A percentile compares a stretch with the other conserved stretches of the same genome.
phyloP scores from a whole-genome alignment of 768 basidiomycete species.

The Amylocystis lapponica region DNA sequence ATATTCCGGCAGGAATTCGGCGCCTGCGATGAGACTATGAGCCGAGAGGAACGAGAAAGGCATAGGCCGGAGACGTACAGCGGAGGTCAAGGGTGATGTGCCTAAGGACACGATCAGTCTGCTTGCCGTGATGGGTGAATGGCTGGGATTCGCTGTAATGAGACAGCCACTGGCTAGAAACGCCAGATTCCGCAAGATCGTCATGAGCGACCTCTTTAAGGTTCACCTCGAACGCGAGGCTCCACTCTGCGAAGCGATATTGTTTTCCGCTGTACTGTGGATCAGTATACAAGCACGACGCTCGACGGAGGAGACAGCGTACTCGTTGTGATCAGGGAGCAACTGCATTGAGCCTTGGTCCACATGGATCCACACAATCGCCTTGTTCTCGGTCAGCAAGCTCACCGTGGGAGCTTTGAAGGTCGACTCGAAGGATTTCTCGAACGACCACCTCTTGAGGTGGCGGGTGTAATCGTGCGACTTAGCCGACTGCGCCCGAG shows the following conservation, averaged over 20 bases:
- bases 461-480: conserved; percentile 6
- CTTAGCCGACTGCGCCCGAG: conserved; percentile 6
- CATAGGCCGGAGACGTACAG: conserved; percentile 9
- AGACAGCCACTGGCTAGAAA: conserved; percentile 5
- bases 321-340: neutral
- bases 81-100: conserved; percentile 21
- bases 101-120: conserved; percentile 9
- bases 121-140: conserved; percentile 11
- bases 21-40: conserved; percentile 10
- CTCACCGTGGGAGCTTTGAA: conserved; percentile 20
- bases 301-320: neutral
- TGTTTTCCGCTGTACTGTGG: neutral
- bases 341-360: conserved; percentile 19
- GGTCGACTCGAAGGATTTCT: conserved; percentile 15
- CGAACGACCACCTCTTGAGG: conserved; percentile 11
- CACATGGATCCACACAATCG: conserved; percentile 20
- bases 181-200: conserved; percentile 13
- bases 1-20: conserved; percentile 21
- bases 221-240: conserved; percentile 25
- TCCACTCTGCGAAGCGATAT: conserved; percentile 20
- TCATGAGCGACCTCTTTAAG: conserved; percentile 16
- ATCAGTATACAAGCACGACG: neutral
- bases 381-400: conserved; percentile 17
- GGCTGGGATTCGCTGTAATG: conserved; percentile 10
- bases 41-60: neutral